phyloP scores from a whole-genome alignment of 768 basidiomycete genomes.

The Suillus hirtellus region DNA sequence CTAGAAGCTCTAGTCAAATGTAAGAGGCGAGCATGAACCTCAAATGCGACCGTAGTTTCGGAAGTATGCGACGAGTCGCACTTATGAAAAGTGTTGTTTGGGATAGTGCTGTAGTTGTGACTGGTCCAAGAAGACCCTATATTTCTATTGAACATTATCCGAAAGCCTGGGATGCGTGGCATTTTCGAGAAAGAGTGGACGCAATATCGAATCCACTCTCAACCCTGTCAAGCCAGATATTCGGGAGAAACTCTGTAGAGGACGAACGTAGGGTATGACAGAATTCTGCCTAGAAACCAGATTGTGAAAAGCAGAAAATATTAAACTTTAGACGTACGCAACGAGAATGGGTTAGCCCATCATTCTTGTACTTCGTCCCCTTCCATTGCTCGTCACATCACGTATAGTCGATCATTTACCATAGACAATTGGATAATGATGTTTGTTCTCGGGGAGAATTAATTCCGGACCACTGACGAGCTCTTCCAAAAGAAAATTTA shows the following conservation, averaged over 20 bases:
- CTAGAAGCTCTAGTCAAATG: constrained; percentile 2
- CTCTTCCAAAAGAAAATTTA: constrained; percentile 24
- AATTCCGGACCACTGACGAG: constrained; percentile 26
- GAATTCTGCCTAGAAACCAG: constrained; percentile 7
- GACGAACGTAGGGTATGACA: not conserved
- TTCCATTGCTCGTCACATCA: constrained; percentile 38
- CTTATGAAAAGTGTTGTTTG: not conserved
- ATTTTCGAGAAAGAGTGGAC: not conserved
- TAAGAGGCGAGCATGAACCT: not conserved
- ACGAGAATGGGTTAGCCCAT: constrained; percentile 2
- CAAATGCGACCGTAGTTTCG: not conserved
- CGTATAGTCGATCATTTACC: constrained; percentile 28
- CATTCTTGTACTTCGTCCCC: constrained; percentile 10
- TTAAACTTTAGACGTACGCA: not conserved
- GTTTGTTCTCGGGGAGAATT: constrained; percentile 27
- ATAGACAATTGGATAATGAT: constrained; percentile 21
- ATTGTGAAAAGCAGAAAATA: constrained; percentile 3
- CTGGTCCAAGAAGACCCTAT: not conserved
- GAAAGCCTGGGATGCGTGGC: not conserved
- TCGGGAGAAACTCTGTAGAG: not conserved
- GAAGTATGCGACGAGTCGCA: constrained; percentile 2
- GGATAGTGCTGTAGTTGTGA: not conserved
- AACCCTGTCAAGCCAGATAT: not conserved
- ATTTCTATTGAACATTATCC: not conserved
- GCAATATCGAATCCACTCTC: not conserved